Conservation (phyloP, 768 basidiomycete genomes). For the Solioccasus polychromus region DNA sequence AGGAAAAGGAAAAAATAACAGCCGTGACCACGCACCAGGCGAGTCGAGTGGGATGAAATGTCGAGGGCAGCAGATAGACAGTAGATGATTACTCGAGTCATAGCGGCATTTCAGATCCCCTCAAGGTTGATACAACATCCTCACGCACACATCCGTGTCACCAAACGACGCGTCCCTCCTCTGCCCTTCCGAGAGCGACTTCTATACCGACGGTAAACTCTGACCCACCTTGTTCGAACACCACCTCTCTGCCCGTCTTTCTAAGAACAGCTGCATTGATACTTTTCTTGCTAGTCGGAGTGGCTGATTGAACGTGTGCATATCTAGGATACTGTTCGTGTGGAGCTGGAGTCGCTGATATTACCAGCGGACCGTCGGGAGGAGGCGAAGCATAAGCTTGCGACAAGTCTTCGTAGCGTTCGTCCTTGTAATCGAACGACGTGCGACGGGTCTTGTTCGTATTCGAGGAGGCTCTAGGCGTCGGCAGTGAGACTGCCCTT, state of each 20-base stretch:
- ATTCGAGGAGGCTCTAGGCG: background rate
- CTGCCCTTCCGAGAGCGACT: constrained; percentile 31
- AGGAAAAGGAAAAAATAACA: background rate
- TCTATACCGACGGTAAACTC: constrained; percentile 30
- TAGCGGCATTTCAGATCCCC: constrained; percentile 4
- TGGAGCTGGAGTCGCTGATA: constrained; percentile 15
- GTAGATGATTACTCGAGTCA: constrained; percentile 14
- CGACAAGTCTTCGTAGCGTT: constrained; percentile 28
- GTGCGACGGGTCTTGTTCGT: constrained; percentile 12
- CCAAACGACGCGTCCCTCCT: constrained; percentile 32
- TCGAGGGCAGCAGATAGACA: constrained; percentile 14
- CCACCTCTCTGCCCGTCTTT: constrained; percentile 17
- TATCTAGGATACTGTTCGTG: constrained; percentile 28
- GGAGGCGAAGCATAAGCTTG: constrained; percentile 30
- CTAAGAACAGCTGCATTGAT: constrained; percentile 9
- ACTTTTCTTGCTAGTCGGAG: constrained; percentile 14
- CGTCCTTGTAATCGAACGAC: constrained; percentile 16
- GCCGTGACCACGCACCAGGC: constrained; percentile 7
- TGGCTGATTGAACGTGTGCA: constrained; percentile 24
- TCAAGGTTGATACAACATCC: background rate
- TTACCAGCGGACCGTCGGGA: constrained; percentile 24
- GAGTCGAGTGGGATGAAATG: background rate
- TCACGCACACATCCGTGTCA: constrained; percentile 7
- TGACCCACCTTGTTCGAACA: constrained; percentile 27
- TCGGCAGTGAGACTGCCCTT: constrained; percentile 28